Evolutionary conservation across 2,329 filamentous ascomycete species (phyloP).

Genomic region (Alternaria solani): DNA sequence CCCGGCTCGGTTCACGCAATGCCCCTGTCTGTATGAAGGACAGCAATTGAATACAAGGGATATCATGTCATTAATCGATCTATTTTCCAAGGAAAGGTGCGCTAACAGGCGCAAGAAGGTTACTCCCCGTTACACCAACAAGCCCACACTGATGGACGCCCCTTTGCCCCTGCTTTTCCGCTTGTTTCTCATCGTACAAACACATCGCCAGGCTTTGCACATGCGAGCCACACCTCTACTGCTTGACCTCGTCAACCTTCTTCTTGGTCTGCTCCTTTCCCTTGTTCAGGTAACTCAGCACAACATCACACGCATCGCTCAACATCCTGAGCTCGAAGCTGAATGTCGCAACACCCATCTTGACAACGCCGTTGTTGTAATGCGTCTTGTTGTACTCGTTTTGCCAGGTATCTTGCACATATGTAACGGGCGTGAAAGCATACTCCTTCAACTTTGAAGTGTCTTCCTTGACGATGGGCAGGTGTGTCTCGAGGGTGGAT

Average conservation of each 20-base stretch:
- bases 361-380: conserved; percentile 46
- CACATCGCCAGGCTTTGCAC: background rate
- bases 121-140: background rate
- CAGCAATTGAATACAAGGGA: conserved; percentile 1
- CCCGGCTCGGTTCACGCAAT: background rate
- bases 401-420: conserved; percentile 48
- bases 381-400: conserved; percentile 52
- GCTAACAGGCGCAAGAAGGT: conserved; percentile 2
- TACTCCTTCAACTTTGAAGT: conserved; percentile 53
- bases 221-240: conserved; percentile 26
- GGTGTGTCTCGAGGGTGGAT: conserved; percentile 46
- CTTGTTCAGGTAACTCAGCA: conserved; percentile 44
- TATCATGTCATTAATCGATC: conserved; percentile 16
- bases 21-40: background rate
- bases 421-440: conserved; percentile 46
- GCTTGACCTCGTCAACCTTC: conserved; percentile 48
- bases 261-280: conserved; percentile 44
- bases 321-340: conserved; percentile 52
- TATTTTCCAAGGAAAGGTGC: conserved; percentile 9
- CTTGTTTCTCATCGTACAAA: conserved; percentile 3
- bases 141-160: background rate
- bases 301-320: conserved; percentile 42
- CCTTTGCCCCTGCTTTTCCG: conserved; percentile 11
- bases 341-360: conserved; percentile 47
- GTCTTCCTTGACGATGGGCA: conserved; percentile 59